Evolutionary conservation across 176 grass and related monocot species (phyloP).

Genomic region (Eleusine indica): DNA sequence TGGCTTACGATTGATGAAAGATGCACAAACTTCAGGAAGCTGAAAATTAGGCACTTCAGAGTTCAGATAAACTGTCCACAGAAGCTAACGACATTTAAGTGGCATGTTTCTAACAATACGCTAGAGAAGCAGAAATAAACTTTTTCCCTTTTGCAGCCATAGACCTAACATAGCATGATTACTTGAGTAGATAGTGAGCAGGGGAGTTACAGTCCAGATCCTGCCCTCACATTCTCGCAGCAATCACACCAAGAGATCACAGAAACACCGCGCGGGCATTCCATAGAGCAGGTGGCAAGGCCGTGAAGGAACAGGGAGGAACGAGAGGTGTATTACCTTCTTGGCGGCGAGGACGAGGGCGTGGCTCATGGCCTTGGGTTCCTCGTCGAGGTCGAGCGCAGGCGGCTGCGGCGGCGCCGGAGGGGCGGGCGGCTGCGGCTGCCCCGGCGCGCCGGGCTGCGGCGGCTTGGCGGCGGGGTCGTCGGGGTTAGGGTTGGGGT

Average conservation of each 20-base stretch:
- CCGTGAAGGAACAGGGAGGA: neutral
- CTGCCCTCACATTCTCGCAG: neutral
- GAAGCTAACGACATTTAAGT: neutral
- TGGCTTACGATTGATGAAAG: neutral
- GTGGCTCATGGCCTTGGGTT: conserved; percentile 83
- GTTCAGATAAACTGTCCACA: neutral
- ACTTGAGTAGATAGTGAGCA: neutral
- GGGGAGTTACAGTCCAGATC: no score
- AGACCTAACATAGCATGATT: neutral
- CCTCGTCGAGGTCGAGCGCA: conserved; percentile 58
- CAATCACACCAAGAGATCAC: neutral
- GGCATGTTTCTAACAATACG: neutral
- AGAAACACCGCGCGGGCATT: neutral
- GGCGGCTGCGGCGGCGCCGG: conserved; percentile 12
- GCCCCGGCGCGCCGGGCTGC: conserved; percentile 24
- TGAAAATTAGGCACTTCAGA: neutral
- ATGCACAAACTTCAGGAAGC: neutral
- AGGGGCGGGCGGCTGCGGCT: neutral
- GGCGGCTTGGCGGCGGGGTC: conserved; percentile 27
- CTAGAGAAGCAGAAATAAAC: neutral
- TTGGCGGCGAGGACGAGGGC: conserved; percentile 89
- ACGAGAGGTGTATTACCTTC: conserved; percentile 42
- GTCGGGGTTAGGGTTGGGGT: conserved; percentile 52
- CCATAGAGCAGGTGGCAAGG: conserved; percentile 23
- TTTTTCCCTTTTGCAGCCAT: neutral